These are phyloP conservation scores for Cardamine resedifolia DNA, from an alignment of 345 rosid species.

Conservation along the genomic window DNA sequence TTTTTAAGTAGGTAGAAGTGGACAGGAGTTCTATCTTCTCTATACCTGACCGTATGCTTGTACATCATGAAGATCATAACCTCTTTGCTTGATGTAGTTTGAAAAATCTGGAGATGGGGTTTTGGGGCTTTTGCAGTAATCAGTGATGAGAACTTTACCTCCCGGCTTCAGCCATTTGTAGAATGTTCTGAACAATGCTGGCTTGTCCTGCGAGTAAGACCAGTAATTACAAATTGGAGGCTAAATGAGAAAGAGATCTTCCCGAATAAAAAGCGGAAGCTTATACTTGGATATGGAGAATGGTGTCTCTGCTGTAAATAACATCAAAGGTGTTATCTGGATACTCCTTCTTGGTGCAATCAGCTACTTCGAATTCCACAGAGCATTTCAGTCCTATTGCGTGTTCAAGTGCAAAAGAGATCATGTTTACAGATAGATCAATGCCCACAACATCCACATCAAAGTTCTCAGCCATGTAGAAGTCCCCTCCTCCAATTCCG, in stretches of 20 bases:
- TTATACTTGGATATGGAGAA: constrained; percentile 85
- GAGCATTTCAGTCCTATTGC: constrained; percentile 87
- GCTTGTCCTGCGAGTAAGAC: constrained; percentile 76
- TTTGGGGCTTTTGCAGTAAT: constrained; percentile 78
- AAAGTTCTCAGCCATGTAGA: constrained; percentile 93
- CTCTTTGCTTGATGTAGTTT: constrained; percentile 77
- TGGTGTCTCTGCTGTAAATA: constrained; percentile 97
- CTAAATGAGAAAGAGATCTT: background rate
- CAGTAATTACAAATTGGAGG: background rate
- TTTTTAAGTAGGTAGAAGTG: background rate
- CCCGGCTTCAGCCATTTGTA: constrained; percentile 96
- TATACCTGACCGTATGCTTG: constrained; percentile 81
- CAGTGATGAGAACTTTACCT: constrained; percentile 89
- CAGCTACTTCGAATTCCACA: constrained; percentile 96
- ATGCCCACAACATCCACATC: constrained; percentile 90
- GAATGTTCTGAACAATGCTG: constrained; percentile 77
- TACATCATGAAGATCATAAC: constrained; percentile 88
- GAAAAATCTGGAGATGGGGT: constrained; percentile 68
- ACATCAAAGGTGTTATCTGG: constrained; percentile 84
- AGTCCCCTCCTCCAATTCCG: constrained; percentile 99
- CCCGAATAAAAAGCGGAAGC: background rate
- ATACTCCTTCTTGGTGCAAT: constrained; percentile 84
- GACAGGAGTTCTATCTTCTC: background rate
- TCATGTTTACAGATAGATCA: constrained; percentile 92
- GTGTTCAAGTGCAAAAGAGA: constrained; percentile 90